phyloP scores from a whole-genome alignment of 192 early-diverging fungal species.

The Funneliformis geosporum region DNA sequence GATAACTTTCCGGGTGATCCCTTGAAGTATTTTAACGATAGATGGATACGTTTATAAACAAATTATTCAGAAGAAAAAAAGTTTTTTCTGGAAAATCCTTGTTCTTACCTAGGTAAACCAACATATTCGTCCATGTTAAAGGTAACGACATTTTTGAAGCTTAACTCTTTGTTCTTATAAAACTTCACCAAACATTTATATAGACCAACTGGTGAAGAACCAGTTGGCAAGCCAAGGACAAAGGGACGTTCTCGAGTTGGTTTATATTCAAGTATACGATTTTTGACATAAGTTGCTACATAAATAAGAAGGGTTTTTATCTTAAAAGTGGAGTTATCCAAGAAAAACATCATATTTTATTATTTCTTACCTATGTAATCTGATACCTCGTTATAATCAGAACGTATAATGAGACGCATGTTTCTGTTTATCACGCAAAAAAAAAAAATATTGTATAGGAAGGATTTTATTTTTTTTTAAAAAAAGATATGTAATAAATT shows the following conservation, averaged over 20 bases:
- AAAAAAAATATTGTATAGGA: too few relatives aligned
- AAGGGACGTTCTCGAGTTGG: conserved; percentile 77
- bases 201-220: conserved; percentile 80
- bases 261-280: conserved; percentile 75
- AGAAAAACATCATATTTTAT: conserved; percentile 24
- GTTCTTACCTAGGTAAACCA: conserved; percentile 64
- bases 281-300: conserved; percentile 74
- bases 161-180: conserved; percentile 65
- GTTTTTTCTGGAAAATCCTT: not conserved
- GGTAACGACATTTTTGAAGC: conserved; percentile 81
- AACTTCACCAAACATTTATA: conserved; percentile 79
- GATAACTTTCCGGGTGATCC: conserved; percentile 87
- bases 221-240: conserved; percentile 84
- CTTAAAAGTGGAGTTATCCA: not conserved
- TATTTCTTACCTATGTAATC: conserved; percentile 60
- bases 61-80: not conserved
- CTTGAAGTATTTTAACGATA: conserved; percentile 33
- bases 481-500: too few relatives aligned
- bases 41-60: not conserved
- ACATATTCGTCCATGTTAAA: conserved; percentile 95
- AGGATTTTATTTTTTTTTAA: not conserved
- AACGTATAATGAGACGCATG: conserved; percentile 78
- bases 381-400: conserved; percentile 70
- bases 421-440: not conserved
- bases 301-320: not conserved